A percentile compares a stretch with the other conserved stretches of the same genome.
Evolutionary conservation across 23 red algal genomes (phyloP).

Genomic region (Chondrus crispus): DNA sequence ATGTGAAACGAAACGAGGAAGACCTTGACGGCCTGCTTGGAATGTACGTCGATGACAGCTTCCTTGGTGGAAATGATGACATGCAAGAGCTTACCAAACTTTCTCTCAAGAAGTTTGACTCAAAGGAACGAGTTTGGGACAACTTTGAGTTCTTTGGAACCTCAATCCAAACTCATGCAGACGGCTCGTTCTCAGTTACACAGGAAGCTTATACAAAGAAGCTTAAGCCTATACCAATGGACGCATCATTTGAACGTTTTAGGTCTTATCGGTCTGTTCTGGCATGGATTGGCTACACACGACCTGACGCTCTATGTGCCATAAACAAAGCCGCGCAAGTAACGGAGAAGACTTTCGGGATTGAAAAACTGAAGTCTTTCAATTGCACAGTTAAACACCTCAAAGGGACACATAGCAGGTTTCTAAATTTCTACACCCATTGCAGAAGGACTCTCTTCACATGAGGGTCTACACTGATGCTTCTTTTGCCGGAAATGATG

Average conservation of each 20-base stretch:
- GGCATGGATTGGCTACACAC: background rate
- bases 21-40: background rate
- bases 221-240: background rate
- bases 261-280: background rate
- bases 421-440: too few species aligned
- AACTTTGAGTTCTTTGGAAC: slow-evolving; percentile 12
- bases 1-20: background rate
- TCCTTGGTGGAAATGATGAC: background rate
- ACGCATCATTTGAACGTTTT: background rate
- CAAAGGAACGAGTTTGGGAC: background rate
- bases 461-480: too few species aligned
- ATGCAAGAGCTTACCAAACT: background rate
- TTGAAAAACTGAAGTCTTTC: too few species aligned
- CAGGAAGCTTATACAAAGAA: background rate
- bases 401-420: too few species aligned
- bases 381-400: too few species aligned
- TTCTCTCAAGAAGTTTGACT: background rate
- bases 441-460: too few species aligned
- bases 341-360: background rate
- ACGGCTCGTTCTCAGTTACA: background rate
- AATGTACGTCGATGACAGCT: slow-evolving; percentile 19
- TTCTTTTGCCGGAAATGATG: too few species aligned
- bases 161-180: background rate
- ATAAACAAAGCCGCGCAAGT: background rate
- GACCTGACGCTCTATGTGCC: background rate